Percentiles rank a stretch among this genome's conserved stretches.
These are phyloP conservation scores for Pinus taeda DNA, from an alignment of 75 land plant species.

Conservation along the genomic window DNA sequence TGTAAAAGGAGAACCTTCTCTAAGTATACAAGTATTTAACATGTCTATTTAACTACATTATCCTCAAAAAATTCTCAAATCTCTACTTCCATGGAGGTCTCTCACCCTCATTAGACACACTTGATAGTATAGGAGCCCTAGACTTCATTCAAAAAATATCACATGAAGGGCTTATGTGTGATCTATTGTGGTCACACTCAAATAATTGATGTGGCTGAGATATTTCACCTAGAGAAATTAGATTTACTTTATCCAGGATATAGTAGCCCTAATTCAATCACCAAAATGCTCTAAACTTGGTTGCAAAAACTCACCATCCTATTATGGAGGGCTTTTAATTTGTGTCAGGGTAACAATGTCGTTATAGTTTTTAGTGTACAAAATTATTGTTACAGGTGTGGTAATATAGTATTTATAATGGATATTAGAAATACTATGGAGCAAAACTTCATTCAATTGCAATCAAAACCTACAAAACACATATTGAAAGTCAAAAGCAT, in stretches of 20 bases:
- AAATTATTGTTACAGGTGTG: slow-evolving; percentile 68
- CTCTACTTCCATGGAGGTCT: slow-evolving; percentile 93
- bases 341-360: slow-evolving; percentile 75
- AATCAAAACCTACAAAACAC: slow-evolving; percentile 65
- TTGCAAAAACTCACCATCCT: slow-evolving; percentile 92
- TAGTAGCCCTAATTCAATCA: slow-evolving; percentile 89
- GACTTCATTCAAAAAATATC: slow-evolving; percentile 95
- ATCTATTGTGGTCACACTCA: slow-evolving; percentile 87
- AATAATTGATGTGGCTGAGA: slow-evolving; percentile 93
- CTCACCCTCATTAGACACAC: slow-evolving; percentile 90
- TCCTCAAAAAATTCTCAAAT: slow-evolving; percentile 29
- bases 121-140: slow-evolving; percentile 80
- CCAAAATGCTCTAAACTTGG: slow-evolving; percentile 75
- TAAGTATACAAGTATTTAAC: too few relatives aligned
- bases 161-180: slow-evolving; percentile 98
- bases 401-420: slow-evolving; percentile 70
- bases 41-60: too few relatives aligned
- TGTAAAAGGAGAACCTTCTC: too few relatives aligned
- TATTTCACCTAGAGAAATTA: slow-evolving; percentile 92
- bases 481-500: background rate
- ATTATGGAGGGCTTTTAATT: slow-evolving; percentile 92
- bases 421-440: slow-evolving; percentile 60
- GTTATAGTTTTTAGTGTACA: slow-evolving; percentile 72
- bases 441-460: slow-evolving; percentile 75
- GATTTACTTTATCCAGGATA: slow-evolving; percentile 82